Evolutionary conservation across 2,329 filamentous ascomycete genomes (phyloP).

Genomic region (Clonostachys sp.): DNA sequence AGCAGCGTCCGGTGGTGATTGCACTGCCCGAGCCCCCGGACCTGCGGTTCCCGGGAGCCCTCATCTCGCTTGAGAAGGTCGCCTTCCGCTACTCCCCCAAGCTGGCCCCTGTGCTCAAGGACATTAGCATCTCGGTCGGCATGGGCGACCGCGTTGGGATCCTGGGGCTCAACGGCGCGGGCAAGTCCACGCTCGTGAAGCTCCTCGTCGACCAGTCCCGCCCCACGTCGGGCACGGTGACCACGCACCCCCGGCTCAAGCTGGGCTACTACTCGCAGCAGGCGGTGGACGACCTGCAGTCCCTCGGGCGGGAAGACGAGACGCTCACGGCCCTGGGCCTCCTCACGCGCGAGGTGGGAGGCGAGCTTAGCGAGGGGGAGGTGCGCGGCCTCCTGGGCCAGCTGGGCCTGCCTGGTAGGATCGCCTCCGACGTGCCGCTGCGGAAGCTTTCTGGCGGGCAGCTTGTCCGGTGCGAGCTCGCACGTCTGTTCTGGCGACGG

Average conservation of each 20-base stretch:
- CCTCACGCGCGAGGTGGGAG: conserved; percentile 49
- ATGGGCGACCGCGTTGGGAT: conserved; percentile 72
- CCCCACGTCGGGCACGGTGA: conserved; percentile 57
- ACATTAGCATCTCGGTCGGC: conserved; percentile 64
- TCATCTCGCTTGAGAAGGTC: conserved; percentile 68
- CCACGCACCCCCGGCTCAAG: conserved; percentile 63
- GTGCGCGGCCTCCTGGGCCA: conserved; percentile 61
- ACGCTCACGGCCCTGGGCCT: conserved; percentile 61
- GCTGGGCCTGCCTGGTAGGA: conserved; percentile 65
- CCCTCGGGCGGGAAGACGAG: conserved; percentile 40
- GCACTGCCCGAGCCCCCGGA: conserved; percentile 60
- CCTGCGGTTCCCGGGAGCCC: conserved; percentile 68
- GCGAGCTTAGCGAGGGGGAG: conserved; percentile 59
- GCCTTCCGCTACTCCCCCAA: conserved; percentile 56
- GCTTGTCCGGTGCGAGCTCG: conserved; percentile 61
- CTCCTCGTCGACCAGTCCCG: conserved; percentile 58
- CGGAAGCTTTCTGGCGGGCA: conserved; percentile 76
- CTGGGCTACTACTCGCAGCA: conserved; percentile 79
- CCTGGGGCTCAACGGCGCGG: conserved; percentile 74
- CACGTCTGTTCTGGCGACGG: conserved; percentile 60
- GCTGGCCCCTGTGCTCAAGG: conserved; percentile 44
- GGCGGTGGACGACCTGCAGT: conserved; percentile 65
- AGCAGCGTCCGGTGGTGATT: conserved; percentile 54
- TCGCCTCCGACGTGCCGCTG: conserved; percentile 70
- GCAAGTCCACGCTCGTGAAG: conserved; percentile 75